phyloP scores from a whole-genome alignment of 768 basidiomycete species.

The Lactarius psammicola region DNA sequence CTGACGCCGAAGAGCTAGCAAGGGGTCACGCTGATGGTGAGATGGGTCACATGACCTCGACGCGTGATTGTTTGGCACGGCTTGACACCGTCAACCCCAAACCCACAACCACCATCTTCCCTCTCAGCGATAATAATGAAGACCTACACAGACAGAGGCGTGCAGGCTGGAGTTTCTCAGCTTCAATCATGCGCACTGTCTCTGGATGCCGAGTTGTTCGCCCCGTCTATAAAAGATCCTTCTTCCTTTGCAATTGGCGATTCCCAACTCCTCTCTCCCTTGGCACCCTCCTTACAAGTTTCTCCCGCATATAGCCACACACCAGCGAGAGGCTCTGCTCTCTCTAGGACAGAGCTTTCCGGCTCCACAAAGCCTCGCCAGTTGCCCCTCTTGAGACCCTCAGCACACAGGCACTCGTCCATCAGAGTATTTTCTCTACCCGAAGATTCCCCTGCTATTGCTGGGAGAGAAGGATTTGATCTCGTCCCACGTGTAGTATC shows the following conservation, averaged over 20 bases:
- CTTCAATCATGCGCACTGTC: not conserved
- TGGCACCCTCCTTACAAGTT: slow-evolving; percentile 12
- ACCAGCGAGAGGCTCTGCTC: not conserved
- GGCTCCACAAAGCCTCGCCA: slow-evolving; percentile 21
- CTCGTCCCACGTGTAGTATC: slow-evolving; percentile 24
- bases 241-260: not conserved
- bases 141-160: slow-evolving; percentile 27
- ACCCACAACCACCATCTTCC: slow-evolving; percentile 13
- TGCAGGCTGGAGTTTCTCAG: slow-evolving; percentile 25
- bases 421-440: slow-evolving; percentile 27
- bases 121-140: slow-evolving; percentile 1
- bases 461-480: slow-evolving; percentile 10
- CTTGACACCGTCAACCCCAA: slow-evolving; percentile 1
- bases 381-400: slow-evolving; percentile 25
- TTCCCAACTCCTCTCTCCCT: slow-evolving; percentile 2
- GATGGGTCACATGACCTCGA: slow-evolving; percentile 19
- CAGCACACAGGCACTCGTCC: slow-evolving; percentile 10
- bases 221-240: slow-evolving; percentile 1
- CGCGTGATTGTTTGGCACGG: slow-evolving; percentile 19
- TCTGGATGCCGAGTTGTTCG: slow-evolving; percentile 1
- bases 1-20: not conserved
- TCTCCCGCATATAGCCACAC: slow-evolving; percentile 28
- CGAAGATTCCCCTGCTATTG: slow-evolving; percentile 14
- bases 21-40: slow-evolving; percentile 2
- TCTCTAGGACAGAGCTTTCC: not conserved